Evolutionary conservation across 345 rosid genomes (phyloP).

Genomic region (Hibiscus trionum): DNA sequence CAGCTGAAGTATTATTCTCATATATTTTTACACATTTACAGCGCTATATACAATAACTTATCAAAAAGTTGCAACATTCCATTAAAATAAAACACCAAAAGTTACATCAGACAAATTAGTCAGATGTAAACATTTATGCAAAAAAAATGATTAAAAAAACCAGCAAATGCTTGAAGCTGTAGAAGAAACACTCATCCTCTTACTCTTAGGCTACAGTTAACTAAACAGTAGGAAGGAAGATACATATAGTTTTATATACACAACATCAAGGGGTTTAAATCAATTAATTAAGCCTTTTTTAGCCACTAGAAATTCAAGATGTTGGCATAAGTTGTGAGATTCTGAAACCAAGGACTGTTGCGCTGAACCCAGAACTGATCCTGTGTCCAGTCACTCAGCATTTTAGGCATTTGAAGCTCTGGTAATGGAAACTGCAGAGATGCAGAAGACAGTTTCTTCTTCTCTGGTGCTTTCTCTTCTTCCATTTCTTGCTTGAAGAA

Average conservation of each 20-base stretch:
- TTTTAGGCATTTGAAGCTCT: conserved; percentile 68
- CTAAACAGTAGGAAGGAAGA: neutral
- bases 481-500: conserved; percentile 32
- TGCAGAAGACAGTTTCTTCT: conserved; percentile 2
- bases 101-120: neutral
- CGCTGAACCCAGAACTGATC: conserved; percentile 48
- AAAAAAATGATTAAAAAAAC: neutral
- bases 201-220: neutral
- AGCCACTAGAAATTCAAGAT: conserved; percentile 39
- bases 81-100: neutral
- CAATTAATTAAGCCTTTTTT: neutral
- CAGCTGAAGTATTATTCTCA: no score
- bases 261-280: neutral
- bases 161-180: neutral
- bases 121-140: neutral
- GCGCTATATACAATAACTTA: no score
- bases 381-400: conserved; percentile 56
- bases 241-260: neutral
- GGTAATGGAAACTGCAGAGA: conserved; percentile 45
- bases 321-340: conserved; percentile 43
- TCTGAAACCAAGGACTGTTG: conserved; percentile 84
- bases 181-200: neutral
- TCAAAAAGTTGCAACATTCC: neutral
- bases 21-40: no score
- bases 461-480: conserved; percentile 9